Evolutionary conservation across 129 eudicot genomes (phyloP), one percentile per base, ranked within the genome.

Genomic region (Sambucus nigra): DNA sequence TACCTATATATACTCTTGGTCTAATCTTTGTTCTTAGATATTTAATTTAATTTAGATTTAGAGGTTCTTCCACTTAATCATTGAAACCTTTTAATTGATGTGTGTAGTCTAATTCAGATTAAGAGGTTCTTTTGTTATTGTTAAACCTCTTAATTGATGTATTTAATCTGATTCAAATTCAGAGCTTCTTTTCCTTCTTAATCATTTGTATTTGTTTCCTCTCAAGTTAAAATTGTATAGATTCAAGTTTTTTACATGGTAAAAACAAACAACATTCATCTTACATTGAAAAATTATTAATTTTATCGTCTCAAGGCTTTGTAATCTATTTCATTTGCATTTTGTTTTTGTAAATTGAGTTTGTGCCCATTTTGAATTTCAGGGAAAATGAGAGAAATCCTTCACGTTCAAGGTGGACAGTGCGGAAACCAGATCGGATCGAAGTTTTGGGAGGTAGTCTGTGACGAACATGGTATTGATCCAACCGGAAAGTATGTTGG

Each of bases 381-480:
- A 71, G 82, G 12, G 64, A 70, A 56, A 22, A 76, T 76, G 82
- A 76, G 82, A 62, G 82, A 76, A 61, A 76, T 76, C 77, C 82
- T 76, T 33, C 82, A 76, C 31, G 45, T 76, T 57, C 82, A 76
- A 60, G 82, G 77, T 49, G 82, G 82, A 8, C 82, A 76, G 41
- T 76, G 82, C 25, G 82, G 82, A 7, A 76, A 76, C 74, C 82
- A 76, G 65, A 76, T 76, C 33, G 82, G 82, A 44, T 75, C 81
- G 5, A 75, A 75, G 61, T 75, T 75, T 42, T 75, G 81, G 81
- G 76, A 74, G 53, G 76, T 76, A 42, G 81, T 76, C 0, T 76
- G 81, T 47, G 81, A 76, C 18, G 81, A 76, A 47, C 82, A 76
- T 45, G 82, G 82, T 18, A 76, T 76, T 39, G 82, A 76, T 53